Conservation (phyloP, 2,329 filamentous ascomycete genomes). For the Sporothrix variecibatus region DNA sequence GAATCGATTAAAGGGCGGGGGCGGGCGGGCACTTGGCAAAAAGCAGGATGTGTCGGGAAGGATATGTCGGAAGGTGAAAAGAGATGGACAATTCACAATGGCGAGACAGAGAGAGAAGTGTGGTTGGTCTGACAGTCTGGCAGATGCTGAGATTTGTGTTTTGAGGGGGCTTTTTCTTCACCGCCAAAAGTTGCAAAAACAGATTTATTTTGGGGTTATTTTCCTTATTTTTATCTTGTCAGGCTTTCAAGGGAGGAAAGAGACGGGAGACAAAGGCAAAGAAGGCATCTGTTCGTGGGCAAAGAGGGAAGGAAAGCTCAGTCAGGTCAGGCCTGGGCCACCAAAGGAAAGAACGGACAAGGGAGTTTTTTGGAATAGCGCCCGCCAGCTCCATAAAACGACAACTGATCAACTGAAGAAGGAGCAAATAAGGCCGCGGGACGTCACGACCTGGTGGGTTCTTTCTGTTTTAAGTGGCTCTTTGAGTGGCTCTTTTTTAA, state of each 20-base stretch:
- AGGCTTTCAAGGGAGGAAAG: not conserved
- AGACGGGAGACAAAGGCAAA: not conserved
- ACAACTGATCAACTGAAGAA: constrained; percentile 1
- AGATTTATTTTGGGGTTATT: not conserved
- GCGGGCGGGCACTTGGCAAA: not conserved
- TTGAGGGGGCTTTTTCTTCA: constrained; percentile 11
- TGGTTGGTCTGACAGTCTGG: not conserved
- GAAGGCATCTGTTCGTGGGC: not conserved
- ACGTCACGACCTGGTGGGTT: constrained; percentile 7
- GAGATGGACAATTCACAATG: not conserved
- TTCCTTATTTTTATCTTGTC: not conserved
- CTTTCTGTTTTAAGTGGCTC: not conserved
- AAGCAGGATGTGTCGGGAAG: not conserved
- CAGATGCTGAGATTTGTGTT: not conserved
- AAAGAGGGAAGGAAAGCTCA: not conserved
- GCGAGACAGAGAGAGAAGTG: not conserved
- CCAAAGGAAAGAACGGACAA: constrained; percentile 1
- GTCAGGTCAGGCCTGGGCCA: not conserved
- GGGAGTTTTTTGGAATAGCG: constrained; percentile 16
- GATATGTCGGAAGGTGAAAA: not conserved
- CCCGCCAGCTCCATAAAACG: constrained; percentile 4
- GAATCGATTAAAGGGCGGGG: not conserved
- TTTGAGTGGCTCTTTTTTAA: not conserved
- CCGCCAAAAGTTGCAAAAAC: constrained; percentile 18
- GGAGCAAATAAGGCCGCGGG: constrained; percentile 19